Base-by-base conservation (phyloP, 2,329 filamentous ascomycete genomes). In the Aspergillus bombycis region DNA sequence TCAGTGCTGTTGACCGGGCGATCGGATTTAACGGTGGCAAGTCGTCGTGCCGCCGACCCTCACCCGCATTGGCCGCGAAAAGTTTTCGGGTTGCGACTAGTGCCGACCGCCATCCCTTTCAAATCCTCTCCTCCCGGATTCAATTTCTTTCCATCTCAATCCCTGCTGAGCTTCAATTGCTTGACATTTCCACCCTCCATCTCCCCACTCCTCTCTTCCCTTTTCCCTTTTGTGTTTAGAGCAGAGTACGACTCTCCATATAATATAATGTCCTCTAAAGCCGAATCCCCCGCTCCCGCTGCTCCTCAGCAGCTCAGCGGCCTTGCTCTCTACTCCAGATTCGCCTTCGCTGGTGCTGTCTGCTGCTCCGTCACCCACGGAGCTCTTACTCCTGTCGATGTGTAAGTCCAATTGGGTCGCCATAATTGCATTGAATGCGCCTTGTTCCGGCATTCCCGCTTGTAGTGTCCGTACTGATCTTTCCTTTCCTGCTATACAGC, bases 301-400 rank as follows among this genome's bases (percentile, higher is more conserved):
- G 59, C 67, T 57, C 53, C 67, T 66, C 60, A 80, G 65, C 74
- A 87, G 79, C 84, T 88, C 70, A 84, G 79, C 71, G 88, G 89
- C 67, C 55, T 93, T 71, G 84, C 80, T 65, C 92, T 99, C 75
- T 98, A 98, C 90, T 92, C 92, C 75, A 89, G 93, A 83, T 97
- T 97, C 85, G 94, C 95, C 83, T 91, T 99, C 76, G 94, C 95
- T 76, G 95, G 95, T 84, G 95, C 95, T 75, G 85, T 98, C 86
- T 97, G 95, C 90, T 99, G 95, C 84, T 95, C 94, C 75, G 85
- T 98, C 84, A 99, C 95, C 79, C 95, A 99, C 88, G 95, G 94
- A 82, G 91, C 87, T 78, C 89, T 98, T 76, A 99, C 95, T 73
- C 95, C 95, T 78, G 93, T 99, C 82, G 95, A 99, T 91, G 95